Percentiles rank a stretch among this genome's conserved stretches.
Evolutionary conservation across 2,329 filamentous ascomycete genomes (phyloP).

Genomic region (Ciborinia camelliae): DNA sequence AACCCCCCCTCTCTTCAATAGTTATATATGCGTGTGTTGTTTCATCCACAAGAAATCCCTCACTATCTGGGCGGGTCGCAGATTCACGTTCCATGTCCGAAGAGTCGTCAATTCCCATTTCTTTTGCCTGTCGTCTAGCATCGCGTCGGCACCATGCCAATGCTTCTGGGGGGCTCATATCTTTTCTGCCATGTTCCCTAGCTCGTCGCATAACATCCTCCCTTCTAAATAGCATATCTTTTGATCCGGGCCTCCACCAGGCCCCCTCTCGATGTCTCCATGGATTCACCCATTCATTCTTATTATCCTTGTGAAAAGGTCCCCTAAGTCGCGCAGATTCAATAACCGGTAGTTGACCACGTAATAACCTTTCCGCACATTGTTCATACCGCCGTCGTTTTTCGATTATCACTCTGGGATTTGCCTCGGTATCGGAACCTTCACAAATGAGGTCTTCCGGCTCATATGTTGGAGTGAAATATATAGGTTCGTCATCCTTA

Average conservation of each 20-base stretch:
- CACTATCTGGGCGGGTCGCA: neutral
- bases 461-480: conserved; percentile 45
- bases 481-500: conserved; percentile 41
- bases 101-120: conserved; percentile 5
- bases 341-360: conserved; percentile 54
- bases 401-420: conserved; percentile 45
- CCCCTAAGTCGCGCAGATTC: conserved; percentile 59
- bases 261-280: conserved; percentile 41
- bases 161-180: conserved; percentile 27
- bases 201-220: conserved; percentile 27
- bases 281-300: conserved; percentile 51
- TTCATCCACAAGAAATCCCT: neutral
- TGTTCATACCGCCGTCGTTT: conserved; percentile 56
- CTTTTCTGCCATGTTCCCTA: conserved; percentile 26
- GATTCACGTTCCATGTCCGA: neutral
- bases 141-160: conserved; percentile 28
- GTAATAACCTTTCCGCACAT: conserved; percentile 56
- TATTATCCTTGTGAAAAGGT: conserved; percentile 49
- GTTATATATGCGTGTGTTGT: neutral
- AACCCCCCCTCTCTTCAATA: neutral
- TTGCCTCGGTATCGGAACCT: conserved; percentile 57
- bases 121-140: conserved; percentile 23
- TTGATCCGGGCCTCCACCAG: conserved; percentile 29
- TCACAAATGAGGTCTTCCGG: conserved; percentile 50
- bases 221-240: conserved; percentile 30